A percentile compares a stretch with the other conserved stretches of the same genome.
phyloP scores from a whole-genome alignment of 257 asterid species.

The Schizonepeta tenuifolia region DNA sequence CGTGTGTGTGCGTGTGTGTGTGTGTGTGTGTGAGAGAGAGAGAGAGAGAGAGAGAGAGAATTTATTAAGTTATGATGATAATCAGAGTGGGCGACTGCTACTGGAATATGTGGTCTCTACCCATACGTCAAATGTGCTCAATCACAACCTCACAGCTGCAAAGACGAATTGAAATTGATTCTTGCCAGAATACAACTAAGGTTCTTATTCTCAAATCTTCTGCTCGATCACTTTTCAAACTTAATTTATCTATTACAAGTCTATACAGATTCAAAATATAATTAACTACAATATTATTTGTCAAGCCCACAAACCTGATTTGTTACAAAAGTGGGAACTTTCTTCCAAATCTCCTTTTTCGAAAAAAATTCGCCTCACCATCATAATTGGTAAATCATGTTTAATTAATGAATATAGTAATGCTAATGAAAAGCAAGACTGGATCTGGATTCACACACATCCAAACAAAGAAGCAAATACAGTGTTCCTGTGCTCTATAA shows the following conservation, averaged over 20 bases:
- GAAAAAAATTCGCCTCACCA: background rate
- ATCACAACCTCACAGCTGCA: constrained; percentile 34
- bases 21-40: background rate
- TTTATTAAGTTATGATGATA: background rate
- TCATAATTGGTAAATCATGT: constrained; percentile 1
- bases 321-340: background rate
- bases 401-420: constrained; percentile 33
- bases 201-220: constrained; percentile 41
- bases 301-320: constrained; percentile 25
- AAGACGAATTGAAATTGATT: constrained; percentile 29
- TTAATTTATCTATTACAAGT: background rate
- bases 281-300: constrained; percentile 13
- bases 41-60: background rate
- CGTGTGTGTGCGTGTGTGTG: background rate
- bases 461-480: background rate
- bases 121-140: constrained; percentile 29
- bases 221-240: constrained; percentile 14
- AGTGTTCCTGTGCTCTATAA: constrained; percentile 32
- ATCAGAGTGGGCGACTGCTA: background rate
- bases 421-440: constrained; percentile 19
- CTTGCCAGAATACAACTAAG: constrained; percentile 26
- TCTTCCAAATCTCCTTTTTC: background rate
- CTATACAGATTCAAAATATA: constrained; percentile 9
- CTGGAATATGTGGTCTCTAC: constrained; percentile 33
- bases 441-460: background rate